Conservation (phyloP, 371 early-diverging fungal genomes). For the Zychaea mexicana region DNA sequence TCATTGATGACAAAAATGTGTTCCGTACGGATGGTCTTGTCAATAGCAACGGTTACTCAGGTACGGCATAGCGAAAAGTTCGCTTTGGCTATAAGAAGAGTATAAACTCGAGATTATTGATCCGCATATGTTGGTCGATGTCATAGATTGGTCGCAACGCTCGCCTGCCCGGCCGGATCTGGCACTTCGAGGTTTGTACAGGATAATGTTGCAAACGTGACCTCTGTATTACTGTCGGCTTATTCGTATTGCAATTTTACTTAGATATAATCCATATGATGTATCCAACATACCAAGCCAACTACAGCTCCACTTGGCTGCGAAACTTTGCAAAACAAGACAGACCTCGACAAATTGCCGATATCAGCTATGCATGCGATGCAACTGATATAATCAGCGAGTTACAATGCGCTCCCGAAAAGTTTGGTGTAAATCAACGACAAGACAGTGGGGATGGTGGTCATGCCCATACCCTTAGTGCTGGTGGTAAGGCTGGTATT, state of each 20-base stretch:
- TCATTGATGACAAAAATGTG: constrained; percentile 17
- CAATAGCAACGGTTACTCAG: constrained; percentile 20
- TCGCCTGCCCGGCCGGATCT: constrained; percentile 44
- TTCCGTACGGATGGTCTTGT: constrained; percentile 28
- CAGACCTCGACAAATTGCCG: constrained; percentile 8
- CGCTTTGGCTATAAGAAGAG: no score
- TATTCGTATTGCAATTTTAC: constrained; percentile 4
- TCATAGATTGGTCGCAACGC: constrained; percentile 42
- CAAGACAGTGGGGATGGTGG: constrained; percentile 4
- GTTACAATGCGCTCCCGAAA: constrained; percentile 12
- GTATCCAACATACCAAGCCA: constrained; percentile 39
- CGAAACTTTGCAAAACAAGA: constrained; percentile 39
- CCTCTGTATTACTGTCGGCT: no score
- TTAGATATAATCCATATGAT: constrained; percentile 44
- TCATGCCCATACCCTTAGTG: background rate
- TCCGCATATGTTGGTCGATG: no score
- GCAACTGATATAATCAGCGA: constrained; percentile 1
- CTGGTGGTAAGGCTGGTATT: constrained; percentile 44
- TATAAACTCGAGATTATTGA: background rate
- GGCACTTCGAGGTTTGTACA: constrained; percentile 23
- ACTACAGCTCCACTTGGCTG: constrained; percentile 38
- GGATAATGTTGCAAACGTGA: no score
- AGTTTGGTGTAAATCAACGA: constrained; percentile 5
- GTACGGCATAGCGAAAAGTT: no score
- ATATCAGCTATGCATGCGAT: constrained; percentile 14